Evolutionary conservation across 2,329 filamentous ascomycete genomes (phyloP).

Genomic region (Fusarium phyllophilum): DNA sequence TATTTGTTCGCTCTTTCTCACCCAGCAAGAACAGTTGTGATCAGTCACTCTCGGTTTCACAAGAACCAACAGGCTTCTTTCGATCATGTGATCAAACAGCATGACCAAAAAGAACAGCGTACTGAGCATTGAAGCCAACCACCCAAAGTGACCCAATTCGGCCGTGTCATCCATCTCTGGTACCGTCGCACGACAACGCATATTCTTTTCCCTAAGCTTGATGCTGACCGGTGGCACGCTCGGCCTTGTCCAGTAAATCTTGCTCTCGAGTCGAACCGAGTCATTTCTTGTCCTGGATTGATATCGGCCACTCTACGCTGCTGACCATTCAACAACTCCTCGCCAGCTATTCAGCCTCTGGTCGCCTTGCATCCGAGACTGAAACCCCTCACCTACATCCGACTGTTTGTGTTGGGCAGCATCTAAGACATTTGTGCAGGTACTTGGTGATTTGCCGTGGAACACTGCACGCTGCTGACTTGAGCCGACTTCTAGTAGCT

Average conservation of each 20-base stretch:
- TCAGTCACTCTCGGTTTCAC: constrained; percentile 30
- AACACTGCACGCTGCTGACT: constrained; percentile 24
- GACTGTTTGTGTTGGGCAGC: constrained; percentile 22
- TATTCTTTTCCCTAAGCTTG: not conserved
- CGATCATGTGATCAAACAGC: constrained; percentile 43
- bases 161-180: constrained; percentile 29
- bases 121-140: constrained; percentile 16
- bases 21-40: constrained; percentile 25
- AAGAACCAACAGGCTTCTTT: constrained; percentile 21
- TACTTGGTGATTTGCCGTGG: constrained; percentile 33
- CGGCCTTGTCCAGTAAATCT: constrained; percentile 1
- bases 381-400: constrained; percentile 30
- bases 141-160: constrained; percentile 33
- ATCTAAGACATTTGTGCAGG: constrained; percentile 37
- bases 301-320: constrained; percentile 17
- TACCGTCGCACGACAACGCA: constrained; percentile 37
- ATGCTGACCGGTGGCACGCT: constrained; percentile 17
- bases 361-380: constrained; percentile 30
- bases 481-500: constrained; percentile 6
- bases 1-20: constrained; percentile 10
- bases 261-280: constrained; percentile 1
- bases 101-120: constrained; percentile 9
- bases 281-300: constrained; percentile 8
- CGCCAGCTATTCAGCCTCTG: constrained; percentile 8
- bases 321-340: constrained; percentile 14